Base-by-base conservation (phyloP, 805 yeast genomes). In the Pichia phayaonensis region DNA sequence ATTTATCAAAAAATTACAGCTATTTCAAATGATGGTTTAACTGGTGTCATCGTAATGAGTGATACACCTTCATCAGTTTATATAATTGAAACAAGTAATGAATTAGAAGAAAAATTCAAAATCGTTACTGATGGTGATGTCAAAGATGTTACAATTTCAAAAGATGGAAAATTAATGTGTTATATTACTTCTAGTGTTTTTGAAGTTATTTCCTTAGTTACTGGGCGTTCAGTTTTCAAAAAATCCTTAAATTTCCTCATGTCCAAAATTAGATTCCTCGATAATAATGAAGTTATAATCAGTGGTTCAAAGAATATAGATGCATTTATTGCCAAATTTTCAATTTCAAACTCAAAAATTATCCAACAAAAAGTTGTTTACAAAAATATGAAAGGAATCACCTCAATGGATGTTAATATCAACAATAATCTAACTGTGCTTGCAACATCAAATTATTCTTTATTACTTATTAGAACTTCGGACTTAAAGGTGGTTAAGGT, bases 41-140 rank as follows among this genome's bases (percentile, higher is more conserved):
- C 79, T 11, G 87, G 87, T 8, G 86, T 84, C 2, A 71, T 86
- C 51, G 81, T 87, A 51, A 81, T 90, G 24, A 81, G 92, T 18
- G 72, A 74, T 22, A 68, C 73, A 8, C 92, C 94, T 0, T 79
- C 88, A 0, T 67, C 75, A 6, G 71, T 87, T 20, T 83, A 79
- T 61, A 69, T 85, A 21, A 76, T 88, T 53, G 79, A 83, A 55
- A 75, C 77, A 8, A 43, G 56, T 1, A 75, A 72, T 8, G 69
- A 77, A 26, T 68, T 87, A 51, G 79, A 76, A 44, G 76, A 77
- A 51, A 74, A 72, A 42, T 74, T 72, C 58, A 81, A 75, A 59
- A 75, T 78, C 50, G 78, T 72, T 50, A 75, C 89, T 1, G 61
- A 66, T 26, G 67, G 75, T 31, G 81, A 77, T 46, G 77, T 78